Conservation (phyloP, 176 grass and related monocot species). For the Oryza brachyantha region DNA sequence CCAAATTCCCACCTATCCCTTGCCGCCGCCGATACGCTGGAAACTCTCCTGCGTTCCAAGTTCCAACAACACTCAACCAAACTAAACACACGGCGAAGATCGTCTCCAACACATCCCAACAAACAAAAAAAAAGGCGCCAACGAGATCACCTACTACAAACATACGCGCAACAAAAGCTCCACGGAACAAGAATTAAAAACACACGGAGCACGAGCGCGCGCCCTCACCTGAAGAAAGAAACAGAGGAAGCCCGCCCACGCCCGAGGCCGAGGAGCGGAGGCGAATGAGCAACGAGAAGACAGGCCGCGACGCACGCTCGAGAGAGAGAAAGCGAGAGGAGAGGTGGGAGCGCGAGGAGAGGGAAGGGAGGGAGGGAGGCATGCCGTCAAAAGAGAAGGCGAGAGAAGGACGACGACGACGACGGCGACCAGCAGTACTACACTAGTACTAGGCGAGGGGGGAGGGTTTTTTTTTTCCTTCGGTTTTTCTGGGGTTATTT, state of each 20-base stretch:
- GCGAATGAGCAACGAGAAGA: no score
- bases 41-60: neutral
- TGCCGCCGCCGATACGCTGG: neutral
- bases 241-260: neutral
- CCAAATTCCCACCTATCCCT: neutral
- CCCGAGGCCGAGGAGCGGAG: neutral
- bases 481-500: neutral
- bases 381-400: conserved; percentile 31
- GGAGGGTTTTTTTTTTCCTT: neutral
- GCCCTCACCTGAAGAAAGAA: conserved; percentile 15
- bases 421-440: no score
- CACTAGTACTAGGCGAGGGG: neutral
- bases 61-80: neutral
- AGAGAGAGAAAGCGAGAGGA: neutral
- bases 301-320: no score
- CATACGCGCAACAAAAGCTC: no score
- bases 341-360: no score
- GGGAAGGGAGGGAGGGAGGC: neutral
- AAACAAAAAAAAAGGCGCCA: neutral
- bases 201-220: neutral
- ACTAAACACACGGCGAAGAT: neutral
- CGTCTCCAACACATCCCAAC: neutral
- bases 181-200: neutral
- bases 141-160: neutral
- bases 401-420: neutral